Evolutionary conservation across 306 rosid species (phyloP).

Genomic region (Pyrus communis): DNA sequence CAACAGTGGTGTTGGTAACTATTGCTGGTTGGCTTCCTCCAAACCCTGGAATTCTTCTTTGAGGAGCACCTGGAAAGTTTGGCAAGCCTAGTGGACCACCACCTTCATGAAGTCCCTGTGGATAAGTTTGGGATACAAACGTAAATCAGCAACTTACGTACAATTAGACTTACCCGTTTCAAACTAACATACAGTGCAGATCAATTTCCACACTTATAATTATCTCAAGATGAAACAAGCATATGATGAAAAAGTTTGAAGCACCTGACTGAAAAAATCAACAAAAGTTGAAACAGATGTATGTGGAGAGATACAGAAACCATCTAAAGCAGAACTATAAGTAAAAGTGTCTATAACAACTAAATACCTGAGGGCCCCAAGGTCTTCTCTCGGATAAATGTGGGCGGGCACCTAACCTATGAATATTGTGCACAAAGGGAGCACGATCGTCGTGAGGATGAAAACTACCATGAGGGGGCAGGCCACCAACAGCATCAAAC

Average conservation of each 20-base stretch:
- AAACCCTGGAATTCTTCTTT: conserved; percentile 59
- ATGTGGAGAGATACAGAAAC: background rate
- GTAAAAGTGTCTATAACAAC: background rate
- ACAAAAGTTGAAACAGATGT: background rate
- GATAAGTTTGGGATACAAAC: conserved; percentile 14
- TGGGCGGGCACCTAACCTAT: conserved; percentile 51
- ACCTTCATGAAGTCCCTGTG: conserved; percentile 69
- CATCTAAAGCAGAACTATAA: conserved; percentile 6
- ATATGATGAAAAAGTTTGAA: background rate
- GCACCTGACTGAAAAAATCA: background rate
- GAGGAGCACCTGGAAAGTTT: conserved; percentile 62
- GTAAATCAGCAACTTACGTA: conserved; percentile 1
- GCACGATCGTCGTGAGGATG: conserved; percentile 59
- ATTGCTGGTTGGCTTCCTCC: conserved; percentile 65
- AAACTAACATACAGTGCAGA: background rate
- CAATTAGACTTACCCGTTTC: background rate
- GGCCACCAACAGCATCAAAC: conserved; percentile 42
- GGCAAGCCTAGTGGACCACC: conserved; percentile 65
- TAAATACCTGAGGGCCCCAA: conserved; percentile 84
- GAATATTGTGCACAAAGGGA: conserved; percentile 51
- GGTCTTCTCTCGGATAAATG: conserved; percentile 69
- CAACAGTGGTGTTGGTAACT: conserved; percentile 79
- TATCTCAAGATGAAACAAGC: background rate
- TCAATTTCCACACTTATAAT: background rate
- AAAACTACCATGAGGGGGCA: conserved; percentile 51